A percentile compares a stretch with the other conserved stretches of the same genome.
These are phyloP conservation scores for Sanghuangporus weigelae DNA, from an alignment of 1,284 basidiomycete species.

Conservation along the genomic window DNA sequence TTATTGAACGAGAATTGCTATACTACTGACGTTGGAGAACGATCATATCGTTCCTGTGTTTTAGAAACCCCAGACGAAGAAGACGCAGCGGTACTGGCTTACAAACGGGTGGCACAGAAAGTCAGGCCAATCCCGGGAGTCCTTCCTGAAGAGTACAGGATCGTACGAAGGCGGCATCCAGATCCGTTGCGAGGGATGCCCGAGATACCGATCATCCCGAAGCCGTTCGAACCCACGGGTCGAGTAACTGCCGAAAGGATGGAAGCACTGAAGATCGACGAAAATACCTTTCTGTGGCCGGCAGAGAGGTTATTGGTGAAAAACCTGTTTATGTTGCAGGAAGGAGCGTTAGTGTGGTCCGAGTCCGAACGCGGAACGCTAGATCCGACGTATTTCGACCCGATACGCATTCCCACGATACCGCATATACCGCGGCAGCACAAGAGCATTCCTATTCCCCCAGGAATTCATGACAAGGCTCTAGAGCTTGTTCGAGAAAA, in stretches of 20 bases:
- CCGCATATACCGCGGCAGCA: conserved; percentile 32
- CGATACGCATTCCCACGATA: conserved; percentile 31
- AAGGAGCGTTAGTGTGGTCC: conserved; percentile 28
- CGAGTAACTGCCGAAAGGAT: conserved; percentile 20
- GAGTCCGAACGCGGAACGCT: conserved; percentile 32
- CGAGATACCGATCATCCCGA: conserved; percentile 18
- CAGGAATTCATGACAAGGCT: conserved; percentile 31
- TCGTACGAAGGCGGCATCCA: conserved; percentile 19
- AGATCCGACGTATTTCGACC: conserved; percentile 31
- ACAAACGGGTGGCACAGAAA: conserved; percentile 24
- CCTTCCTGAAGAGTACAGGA: conserved; percentile 22
- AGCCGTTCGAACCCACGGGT: conserved; percentile 17
- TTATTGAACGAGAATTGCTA: no score
- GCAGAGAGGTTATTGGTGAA: conserved; percentile 30
- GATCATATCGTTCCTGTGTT: not conserved
- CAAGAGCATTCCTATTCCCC: conserved; percentile 34
- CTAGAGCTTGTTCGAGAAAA: conserved; percentile 28
- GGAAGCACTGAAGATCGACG: conserved; percentile 23
- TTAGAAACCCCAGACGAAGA: not conserved
- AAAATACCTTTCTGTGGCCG: conserved; percentile 23
- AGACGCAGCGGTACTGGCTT: conserved; percentile 2
- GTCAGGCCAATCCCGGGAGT: conserved; percentile 24
- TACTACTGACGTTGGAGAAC: no score
- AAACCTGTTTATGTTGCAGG: conserved; percentile 27
- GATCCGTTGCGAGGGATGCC: conserved; percentile 19